A percentile compares a stretch with the other conserved stretches of the same genome.
phyloP scores from a whole-genome alignment of 495 filamentous ascomycete genomes.

The Evernia prunastri region DNA sequence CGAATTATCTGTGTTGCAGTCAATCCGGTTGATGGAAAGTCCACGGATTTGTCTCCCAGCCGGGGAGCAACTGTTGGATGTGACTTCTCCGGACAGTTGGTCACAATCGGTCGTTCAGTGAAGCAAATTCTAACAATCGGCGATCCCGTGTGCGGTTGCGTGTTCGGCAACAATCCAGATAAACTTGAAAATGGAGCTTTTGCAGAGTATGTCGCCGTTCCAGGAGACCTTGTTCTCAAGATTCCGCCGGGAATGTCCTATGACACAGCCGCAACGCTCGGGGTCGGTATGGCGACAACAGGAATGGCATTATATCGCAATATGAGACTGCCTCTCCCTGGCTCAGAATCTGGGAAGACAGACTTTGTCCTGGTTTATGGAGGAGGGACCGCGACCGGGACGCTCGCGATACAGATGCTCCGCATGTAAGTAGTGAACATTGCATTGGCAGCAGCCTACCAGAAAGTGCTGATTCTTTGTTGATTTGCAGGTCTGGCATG shows the following conservation, averaged over 20 bases:
- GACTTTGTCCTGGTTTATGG: conserved; percentile 29
- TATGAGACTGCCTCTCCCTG: conserved; percentile 16
- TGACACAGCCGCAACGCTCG: conserved; percentile 26
- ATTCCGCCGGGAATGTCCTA: conserved; percentile 19
- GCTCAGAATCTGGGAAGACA: not conserved
- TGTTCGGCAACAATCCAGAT: conserved; percentile 32
- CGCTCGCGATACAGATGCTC: conserved; percentile 28
- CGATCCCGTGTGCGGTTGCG: conserved; percentile 31
- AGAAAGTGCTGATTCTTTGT: not conserved
- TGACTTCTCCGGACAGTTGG: conserved; percentile 38
- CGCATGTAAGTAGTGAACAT: not conserved
- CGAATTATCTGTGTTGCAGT: conserved; percentile 34
- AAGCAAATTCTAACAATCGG: conserved; percentile 24
- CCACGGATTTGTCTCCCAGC: conserved; percentile 27
- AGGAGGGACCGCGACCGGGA: conserved; percentile 28
- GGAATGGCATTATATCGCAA: conserved; percentile 25
- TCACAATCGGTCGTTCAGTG: conserved; percentile 27
- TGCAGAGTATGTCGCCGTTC: conserved; percentile 30
- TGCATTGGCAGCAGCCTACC: too few species aligned
- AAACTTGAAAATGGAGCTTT: conserved; percentile 33
- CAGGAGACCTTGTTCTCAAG: conserved; percentile 19
- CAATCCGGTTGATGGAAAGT: conserved; percentile 41
- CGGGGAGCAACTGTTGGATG: conserved; percentile 32
- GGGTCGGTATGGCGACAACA: conserved; percentile 25
- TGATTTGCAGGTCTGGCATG: conserved; percentile 32